Percentiles rank a stretch among this genome's conserved stretches.
phyloP scores from a whole-genome alignment of 306 rosid genomes.

The Fragaria iinumae region DNA sequence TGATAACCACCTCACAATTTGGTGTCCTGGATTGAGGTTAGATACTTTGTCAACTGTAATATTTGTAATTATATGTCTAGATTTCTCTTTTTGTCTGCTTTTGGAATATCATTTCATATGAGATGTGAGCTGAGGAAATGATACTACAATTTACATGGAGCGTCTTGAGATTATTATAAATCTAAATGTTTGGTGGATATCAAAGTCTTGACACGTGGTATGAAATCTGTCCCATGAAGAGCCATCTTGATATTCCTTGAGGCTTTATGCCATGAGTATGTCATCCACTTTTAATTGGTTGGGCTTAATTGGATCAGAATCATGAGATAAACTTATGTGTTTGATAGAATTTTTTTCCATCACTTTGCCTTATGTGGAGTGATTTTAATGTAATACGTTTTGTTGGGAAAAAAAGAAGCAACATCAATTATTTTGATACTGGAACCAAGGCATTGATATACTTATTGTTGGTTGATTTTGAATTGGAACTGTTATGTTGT shows the following conservation, averaged over 20 bases:
- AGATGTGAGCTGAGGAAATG: conserved; percentile 16
- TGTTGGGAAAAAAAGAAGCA: neutral
- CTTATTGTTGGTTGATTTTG: neutral
- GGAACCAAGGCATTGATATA: neutral
- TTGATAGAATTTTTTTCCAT: neutral
- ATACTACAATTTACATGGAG: conserved; percentile 11
- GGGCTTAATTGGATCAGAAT: conserved; percentile 1
- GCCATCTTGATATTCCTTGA: conserved; percentile 9
- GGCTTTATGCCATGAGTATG: neutral
- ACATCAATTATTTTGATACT: neutral
- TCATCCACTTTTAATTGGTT: neutral
- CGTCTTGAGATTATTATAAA: conserved; percentile 20
- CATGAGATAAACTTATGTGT: neutral
- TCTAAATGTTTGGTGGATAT: conserved; percentile 28
- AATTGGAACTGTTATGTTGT: neutral
- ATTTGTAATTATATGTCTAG: conserved; percentile 36
- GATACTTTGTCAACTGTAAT: conserved; percentile 13
- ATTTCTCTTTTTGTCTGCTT: neutral
- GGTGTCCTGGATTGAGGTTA: conserved; percentile 24
- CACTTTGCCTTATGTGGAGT: neutral
- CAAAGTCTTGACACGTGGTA: conserved; percentile 21
- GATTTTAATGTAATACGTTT: neutral
- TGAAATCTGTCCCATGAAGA: conserved; percentile 16
- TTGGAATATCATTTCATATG: neutral
- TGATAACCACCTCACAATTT: conserved; percentile 26